Percentiles rank a stretch among this genome's conserved stretches.
Conservation (phyloP, 1,284 basidiomycete genomes). For the Chiua sp. region DNA sequence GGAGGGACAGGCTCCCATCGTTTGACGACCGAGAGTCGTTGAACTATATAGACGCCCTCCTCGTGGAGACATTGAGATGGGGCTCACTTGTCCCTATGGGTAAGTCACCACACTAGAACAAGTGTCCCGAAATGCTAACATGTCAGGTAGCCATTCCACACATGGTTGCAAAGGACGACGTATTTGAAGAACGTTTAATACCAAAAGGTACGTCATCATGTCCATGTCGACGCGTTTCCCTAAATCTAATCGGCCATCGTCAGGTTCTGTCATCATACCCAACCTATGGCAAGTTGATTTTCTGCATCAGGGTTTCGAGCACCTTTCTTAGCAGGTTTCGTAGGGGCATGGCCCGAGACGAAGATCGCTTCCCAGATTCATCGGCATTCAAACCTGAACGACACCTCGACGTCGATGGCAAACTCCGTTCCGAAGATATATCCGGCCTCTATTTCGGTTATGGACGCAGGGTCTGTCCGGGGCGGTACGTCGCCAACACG, state of each 20-base stretch:
- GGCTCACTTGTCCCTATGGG: constrained; percentile 27
- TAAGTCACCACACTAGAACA: constrained; percentile 8
- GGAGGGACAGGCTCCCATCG: constrained; percentile 25
- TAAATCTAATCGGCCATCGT: background rate
- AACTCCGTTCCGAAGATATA: constrained; percentile 19
- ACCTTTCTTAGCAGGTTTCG: background rate
- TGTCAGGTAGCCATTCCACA: constrained; percentile 25
- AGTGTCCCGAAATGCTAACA: background rate
- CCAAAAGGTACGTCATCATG: constrained; percentile 28
- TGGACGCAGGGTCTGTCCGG: constrained; percentile 31
- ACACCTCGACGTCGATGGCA: constrained; percentile 21
- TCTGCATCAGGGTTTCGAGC: background rate
- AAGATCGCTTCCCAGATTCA: constrained; percentile 29
- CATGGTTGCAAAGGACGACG: constrained; percentile 25
- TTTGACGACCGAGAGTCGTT: constrained; percentile 27
- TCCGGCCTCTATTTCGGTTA: constrained; percentile 25
- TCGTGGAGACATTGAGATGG: constrained; percentile 34
- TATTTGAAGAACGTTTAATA: constrained; percentile 31
- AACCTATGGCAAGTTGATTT: constrained; percentile 24
- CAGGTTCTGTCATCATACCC: constrained; percentile 27
- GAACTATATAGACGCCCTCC: constrained; percentile 34
- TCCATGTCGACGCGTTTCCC: background rate
- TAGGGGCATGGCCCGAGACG: constrained; percentile 30
- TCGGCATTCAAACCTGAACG: constrained; percentile 29
- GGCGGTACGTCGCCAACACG: constrained; percentile 21